Percentiles rank a stretch among this genome's conserved stretches.
phyloP scores from a whole-genome alignment of 2,329 filamentous ascomycete genomes.

The Aureobasidium namibiae region DNA sequence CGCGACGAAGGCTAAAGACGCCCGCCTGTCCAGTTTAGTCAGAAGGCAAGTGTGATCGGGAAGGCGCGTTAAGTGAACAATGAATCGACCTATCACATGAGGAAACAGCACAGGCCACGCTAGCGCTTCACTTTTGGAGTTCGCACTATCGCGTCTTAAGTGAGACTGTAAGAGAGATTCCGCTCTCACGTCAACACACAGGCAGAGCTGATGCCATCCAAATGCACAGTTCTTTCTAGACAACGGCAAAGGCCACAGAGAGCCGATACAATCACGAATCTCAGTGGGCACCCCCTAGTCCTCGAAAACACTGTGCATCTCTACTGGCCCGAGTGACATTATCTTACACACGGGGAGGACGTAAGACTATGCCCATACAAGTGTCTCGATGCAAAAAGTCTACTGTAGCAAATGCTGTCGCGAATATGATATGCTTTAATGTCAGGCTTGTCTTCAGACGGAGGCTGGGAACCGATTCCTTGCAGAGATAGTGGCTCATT shows the following conservation, averaged over 20 bases:
- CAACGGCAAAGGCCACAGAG: no score
- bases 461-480: neutral
- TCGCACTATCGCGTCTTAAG: neutral
- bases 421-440: neutral
- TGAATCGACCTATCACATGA: neutral
- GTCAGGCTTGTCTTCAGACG: neutral
- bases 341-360: no score
- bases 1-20: neutral
- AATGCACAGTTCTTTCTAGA: no score
- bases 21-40: neutral
- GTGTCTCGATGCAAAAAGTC: neutral
- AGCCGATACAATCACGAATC: no score
- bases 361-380: no score
- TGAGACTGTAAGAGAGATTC: neutral
- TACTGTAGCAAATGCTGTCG: neutral
- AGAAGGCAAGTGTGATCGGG: neutral
- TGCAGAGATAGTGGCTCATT: neutral
- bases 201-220: no score
- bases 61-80: neutral
- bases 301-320: no score
- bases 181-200: no score
- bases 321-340: no score
- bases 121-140: slow-evolving; percentile 5
- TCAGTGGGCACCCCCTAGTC: no score
- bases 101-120: neutral